These are phyloP conservation scores for Suhomyces faveliae DNA, from an alignment of 805 yeast genomes.

Conservation along the genomic window DNA sequence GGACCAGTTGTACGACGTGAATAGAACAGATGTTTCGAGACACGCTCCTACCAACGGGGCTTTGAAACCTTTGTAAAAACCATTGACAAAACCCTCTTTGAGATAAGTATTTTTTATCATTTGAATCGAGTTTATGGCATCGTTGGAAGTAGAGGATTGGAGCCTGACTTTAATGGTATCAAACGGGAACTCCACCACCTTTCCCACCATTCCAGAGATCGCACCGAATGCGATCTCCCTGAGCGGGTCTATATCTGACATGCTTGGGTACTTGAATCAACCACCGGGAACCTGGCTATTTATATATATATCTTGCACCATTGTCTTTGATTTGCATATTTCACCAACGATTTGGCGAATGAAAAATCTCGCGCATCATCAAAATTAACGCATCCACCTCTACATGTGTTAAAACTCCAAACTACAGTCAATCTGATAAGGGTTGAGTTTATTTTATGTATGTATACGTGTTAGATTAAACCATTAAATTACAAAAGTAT, in stretches of 20 bases:
- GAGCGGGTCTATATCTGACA: slow-evolving; percentile 13
- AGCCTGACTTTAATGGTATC: slow-evolving; percentile 89
- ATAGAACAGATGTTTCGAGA: slow-evolving; percentile 80
- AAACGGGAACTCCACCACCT: slow-evolving; percentile 84
- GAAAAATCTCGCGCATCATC: slow-evolving; percentile 2
- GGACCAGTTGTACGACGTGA: slow-evolving; percentile 56
- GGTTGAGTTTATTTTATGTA: slow-evolving; percentile 5
- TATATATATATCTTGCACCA: not conserved
- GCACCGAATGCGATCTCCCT: slow-evolving; percentile 52
- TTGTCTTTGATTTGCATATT: slow-evolving; percentile 1
- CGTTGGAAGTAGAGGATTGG: slow-evolving; percentile 52
- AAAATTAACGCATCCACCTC: not conserved
- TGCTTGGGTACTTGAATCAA: not conserved
- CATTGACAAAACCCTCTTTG: slow-evolving; percentile 66
- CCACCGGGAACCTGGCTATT: not conserved
- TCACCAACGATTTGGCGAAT: not conserved
- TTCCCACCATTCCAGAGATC: slow-evolving; percentile 78
- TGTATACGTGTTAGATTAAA: slow-evolving; percentile 11
- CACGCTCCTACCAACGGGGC: slow-evolving; percentile 90
- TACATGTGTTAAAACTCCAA: not conserved
- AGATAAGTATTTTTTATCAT: slow-evolving; percentile 61
- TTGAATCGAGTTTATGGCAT: slow-evolving; percentile 57
- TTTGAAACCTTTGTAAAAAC: slow-evolving; percentile 75
- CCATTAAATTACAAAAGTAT: slow-evolving; percentile 14
- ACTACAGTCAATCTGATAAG: slow-evolving; percentile 1